Percentiles rank a stretch among this genome's conserved stretches.
Conservation (phyloP, 1,139 yeast genomes). For the Taiozyma sp. region DNA sequence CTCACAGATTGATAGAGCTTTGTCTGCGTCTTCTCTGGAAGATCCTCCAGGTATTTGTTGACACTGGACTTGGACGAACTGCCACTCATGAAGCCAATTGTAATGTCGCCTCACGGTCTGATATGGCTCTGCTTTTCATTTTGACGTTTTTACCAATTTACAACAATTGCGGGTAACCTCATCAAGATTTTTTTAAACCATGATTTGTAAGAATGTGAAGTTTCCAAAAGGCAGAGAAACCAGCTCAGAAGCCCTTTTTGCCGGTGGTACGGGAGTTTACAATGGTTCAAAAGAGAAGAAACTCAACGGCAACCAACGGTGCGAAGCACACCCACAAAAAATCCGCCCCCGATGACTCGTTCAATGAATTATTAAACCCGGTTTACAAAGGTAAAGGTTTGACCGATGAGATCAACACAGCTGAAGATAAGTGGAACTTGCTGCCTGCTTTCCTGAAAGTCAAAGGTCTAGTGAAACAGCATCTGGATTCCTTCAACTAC, state of each 20-base stretch:
- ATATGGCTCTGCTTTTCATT: background rate
- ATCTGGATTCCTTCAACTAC: conserved; percentile 92
- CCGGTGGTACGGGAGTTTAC: background rate
- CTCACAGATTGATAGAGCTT: conserved; percentile 57
- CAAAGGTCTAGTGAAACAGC: conserved; percentile 95
- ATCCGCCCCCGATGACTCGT: conserved; percentile 39
- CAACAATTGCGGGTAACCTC: conserved; percentile 12
- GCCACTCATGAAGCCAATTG: background rate
- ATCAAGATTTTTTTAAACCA: conserved; percentile 6
- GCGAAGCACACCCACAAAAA: conserved; percentile 11
- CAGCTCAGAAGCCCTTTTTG: background rate
- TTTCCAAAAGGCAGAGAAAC: background rate
- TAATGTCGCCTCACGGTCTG: background rate
- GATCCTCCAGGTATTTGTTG: conserved; percentile 82
- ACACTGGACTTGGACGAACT: conserved; percentile 60
- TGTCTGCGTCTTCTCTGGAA: conserved; percentile 78
- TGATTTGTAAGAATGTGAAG: background rate
- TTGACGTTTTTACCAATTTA: background rate
- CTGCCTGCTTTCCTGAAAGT: conserved; percentile 94
- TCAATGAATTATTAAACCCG: conserved; percentile 73
- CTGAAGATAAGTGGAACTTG: conserved; percentile 93
- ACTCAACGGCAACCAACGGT: conserved; percentile 7
- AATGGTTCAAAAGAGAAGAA: conserved; percentile 23
- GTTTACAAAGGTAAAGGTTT: conserved; percentile 79
- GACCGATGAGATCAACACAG: conserved; percentile 85